Evolutionary conservation across 208 protist genomes (phyloP), one percentile per base, ranked within the genome.

Genomic region (Trypanosoma rangeli): DNA sequence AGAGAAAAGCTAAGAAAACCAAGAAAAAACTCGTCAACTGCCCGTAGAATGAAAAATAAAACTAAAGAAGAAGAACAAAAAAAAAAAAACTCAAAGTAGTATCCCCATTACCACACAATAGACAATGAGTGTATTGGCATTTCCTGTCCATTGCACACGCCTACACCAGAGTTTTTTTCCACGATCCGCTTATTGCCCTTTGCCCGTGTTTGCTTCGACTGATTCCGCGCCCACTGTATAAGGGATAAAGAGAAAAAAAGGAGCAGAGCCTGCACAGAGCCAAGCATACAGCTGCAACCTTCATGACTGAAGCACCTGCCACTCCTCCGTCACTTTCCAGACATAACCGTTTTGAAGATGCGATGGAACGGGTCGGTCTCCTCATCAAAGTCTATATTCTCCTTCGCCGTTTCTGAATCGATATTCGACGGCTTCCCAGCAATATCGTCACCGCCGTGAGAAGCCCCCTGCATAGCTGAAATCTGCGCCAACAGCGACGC

Each of bases 261-360:
- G 3, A 24, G 24, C 42, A 9, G 12, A 46, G 42, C 13, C 42
- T 16, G 15, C 8, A 46, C 8, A 46, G 42, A 1, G 42, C 8
- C 42, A 46, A 37, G 7, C 7, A 37, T 7, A 37, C 33, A 7
- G 33, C 33, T 2, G 2, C 33, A 7, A 7, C n/a, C n/a, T 42
- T 1, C 3, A 46, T 46, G 3, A 9, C 15, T n/a, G 15, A 33
- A 0, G 3, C 26, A n/a, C 13, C 44, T 26, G 8, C 33, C 22
- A 37, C 24, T 29, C 26, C 31, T 4, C 24, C 5, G 4, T 29
- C 42, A 50, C 28, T 72, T 53, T 46, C 65, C 58, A 26, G 58
- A 73, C 58, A 73, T 73, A 3, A 65, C 59, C 22, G 15, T 73
- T 50, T 73, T 73, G 48, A 73, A 73, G n/a, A 73, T 60, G 31